Percentiles rank a stretch among this genome's conserved stretches.
Evolutionary conservation across 2,329 filamentous ascomycete genomes (phyloP).

Genomic region (Bipolaris cookei): DNA sequence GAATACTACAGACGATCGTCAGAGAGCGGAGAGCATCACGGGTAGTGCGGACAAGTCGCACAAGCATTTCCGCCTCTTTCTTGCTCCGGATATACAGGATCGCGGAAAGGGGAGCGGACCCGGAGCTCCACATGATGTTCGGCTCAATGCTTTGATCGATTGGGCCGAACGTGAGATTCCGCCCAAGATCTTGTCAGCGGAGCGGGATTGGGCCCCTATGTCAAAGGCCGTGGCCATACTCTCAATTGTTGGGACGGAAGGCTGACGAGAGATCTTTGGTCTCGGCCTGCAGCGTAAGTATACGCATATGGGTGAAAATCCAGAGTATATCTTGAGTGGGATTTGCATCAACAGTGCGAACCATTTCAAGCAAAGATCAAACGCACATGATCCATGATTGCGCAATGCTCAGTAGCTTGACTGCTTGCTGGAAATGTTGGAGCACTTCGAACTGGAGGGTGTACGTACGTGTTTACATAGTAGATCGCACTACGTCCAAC

Average conservation of each 20-base stretch:
- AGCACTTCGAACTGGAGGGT: slow-evolving; percentile 27
- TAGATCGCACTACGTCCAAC: slow-evolving; percentile 21
- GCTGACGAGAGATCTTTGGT: not conserved
- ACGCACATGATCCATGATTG: not conserved
- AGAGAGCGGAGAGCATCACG: slow-evolving; percentile 32
- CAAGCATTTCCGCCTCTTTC: slow-evolving; percentile 41
- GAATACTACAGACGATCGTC: slow-evolving; percentile 34
- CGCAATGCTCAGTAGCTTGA: not conserved
- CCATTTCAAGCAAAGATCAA: not conserved
- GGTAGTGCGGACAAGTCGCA: slow-evolving; percentile 33
- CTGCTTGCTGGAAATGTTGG: not conserved
- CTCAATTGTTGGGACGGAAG: not conserved
- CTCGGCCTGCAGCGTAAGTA: not conserved
- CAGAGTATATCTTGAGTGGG: not conserved
- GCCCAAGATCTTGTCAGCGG: slow-evolving; percentile 15
- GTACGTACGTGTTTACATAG: slow-evolving; percentile 3
- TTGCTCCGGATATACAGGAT: slow-evolving; percentile 39
- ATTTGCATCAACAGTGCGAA: not conserved
- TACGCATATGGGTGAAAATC: not conserved
- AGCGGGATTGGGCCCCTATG: not conserved
- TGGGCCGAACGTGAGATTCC: slow-evolving; percentile 40
- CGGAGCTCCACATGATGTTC: slow-evolving; percentile 30
- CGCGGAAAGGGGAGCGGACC: slow-evolving; percentile 25
- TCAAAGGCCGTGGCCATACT: not conserved
- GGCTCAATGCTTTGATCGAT: slow-evolving; percentile 30